Evolutionary conservation across 2,329 filamentous ascomycete genomes (phyloP), one percentile per base, ranked within the genome.

Genomic region (Aspergillus hortae): DNA sequence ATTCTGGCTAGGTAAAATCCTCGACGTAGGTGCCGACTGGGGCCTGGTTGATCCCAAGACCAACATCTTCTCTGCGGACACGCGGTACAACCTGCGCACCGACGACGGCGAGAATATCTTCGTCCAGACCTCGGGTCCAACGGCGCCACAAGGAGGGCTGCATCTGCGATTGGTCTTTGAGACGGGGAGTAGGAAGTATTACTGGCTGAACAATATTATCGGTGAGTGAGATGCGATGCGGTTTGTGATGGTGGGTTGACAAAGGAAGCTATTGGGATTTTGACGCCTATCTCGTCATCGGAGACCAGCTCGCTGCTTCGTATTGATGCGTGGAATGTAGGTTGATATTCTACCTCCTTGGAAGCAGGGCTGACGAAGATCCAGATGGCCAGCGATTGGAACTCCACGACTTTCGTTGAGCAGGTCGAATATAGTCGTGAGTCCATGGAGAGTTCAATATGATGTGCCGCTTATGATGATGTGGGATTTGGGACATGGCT

Each of bases 281-380:
- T 64, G 51, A 61, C 51, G 17, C 44, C 38, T 21, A 46, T 57
- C 2, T 48, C 47, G 19, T n/a, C 21, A 4, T 51, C 52, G 12
- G 45, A 46, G 9, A 52, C 56, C 15, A 36, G 52, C 6, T 57
- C 49, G 6, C 35, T 56, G 9, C 36, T 57, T 42, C 54, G 54
- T 7, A 65, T 64, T 48, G 63, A 65, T 59, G 61, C 56, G 12
- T 65, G 61, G 61, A 61, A 65, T 56, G 63, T 65, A 46, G 56
- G 61, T 52, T 1, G 2, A 4, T 42, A 4, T 35, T 33, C 6
- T 9, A n/a, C 21, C 6, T 6, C 19, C 6, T 35, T 15, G 23
- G 11, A 4, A 11, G 5, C 19, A 27, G 11, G 21, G n/a, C 32
- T 17, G 25, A 21, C 11, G 33, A 11, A 14, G 32, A 9, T 33